A percentile compares a stretch with the other conserved stretches of the same genome.
Evolutionary conservation across 179 eudicot genomes (phyloP).

Genomic region (Sideroxylon spinosum): DNA sequence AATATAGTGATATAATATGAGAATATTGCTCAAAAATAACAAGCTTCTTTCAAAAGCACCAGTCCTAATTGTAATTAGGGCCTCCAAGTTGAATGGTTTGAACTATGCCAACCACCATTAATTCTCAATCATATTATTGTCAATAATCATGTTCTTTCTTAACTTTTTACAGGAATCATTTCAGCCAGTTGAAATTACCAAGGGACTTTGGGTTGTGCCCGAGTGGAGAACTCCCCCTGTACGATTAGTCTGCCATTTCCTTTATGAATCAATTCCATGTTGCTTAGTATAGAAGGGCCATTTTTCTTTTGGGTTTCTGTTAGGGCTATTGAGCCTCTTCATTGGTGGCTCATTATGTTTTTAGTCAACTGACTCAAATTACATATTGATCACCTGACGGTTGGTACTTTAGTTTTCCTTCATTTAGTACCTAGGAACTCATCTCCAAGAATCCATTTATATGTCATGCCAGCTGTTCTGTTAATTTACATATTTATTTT

Average conservation of each 20-base stretch:
- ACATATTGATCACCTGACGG: background rate
- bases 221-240: slow-evolving; percentile 89
- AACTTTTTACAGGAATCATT: slow-evolving; percentile 66
- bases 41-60: background rate
- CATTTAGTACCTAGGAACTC: background rate
- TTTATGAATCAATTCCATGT: background rate
- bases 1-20: background rate
- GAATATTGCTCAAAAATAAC: background rate
- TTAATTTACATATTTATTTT: background rate
- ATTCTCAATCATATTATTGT: background rate
- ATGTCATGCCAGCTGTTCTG: slow-evolving; percentile 10
- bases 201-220: slow-evolving; percentile 93
- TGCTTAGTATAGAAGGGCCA: background rate
- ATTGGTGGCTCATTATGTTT: background rate
- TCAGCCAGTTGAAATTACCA: slow-evolving; percentile 73
- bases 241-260: slow-evolving; percentile 26
- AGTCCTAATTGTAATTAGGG: too few relatives aligned
- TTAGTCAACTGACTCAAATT: background rate
- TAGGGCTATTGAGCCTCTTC: background rate
- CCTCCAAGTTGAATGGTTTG: background rate
- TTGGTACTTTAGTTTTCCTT: slow-evolving; percentile 3
- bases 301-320: background rate
- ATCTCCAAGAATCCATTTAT: background rate
- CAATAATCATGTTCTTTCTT: background rate
- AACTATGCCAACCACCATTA: background rate